Evolutionary conservation across 129 eudicot species (phyloP), one percentile per base, ranked within the genome.

Genomic region (Flaveria brownii): DNA sequence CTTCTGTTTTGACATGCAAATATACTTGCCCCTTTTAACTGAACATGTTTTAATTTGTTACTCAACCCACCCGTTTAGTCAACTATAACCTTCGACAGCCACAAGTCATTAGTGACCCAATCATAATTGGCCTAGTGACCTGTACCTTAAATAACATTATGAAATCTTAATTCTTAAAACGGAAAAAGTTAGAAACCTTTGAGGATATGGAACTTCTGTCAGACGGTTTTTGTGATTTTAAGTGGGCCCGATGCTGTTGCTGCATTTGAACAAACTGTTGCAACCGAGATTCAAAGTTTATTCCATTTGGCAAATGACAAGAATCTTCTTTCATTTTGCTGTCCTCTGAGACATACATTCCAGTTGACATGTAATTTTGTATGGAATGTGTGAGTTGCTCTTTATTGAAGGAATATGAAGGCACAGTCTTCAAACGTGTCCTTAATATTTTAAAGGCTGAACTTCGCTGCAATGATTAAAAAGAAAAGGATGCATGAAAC

Each of bases 351-450:
- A 3, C 36, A 30, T 30, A 5, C 36, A 30, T 30, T 30, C 5
- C 36, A 2, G 36, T 30, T 30, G 36, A 30, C 36, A 30, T 30
- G 36, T 30, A 3, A 3, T 30, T 30, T 30, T 30, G 36, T 30
- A 4, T 30, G 36, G 36, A 30, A 30, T 30, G 36, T 30, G 36
- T 30, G 36, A 30, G 5, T 30, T 30, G 5, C 36, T 30, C 36
- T 30, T 30, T 30, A 30, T 30, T 30, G 4, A 90, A 88, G 73
- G 96, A 85, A 78, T 83, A 86, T 10, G 91, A 52, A 54, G 98
- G 98, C 14, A 94, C 96, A 8, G 97, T 89, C 83, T 94, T 94
- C 80, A 94, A 83, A 41, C 97, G 87, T 43, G 98, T 94, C 79
- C 91, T 85, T 67, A 94, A 82, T 72, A 91, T 84, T 86, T 91